Evolutionary conservation across 345 rosid species (phyloP).

Genomic region (Aegle marmelos): DNA sequence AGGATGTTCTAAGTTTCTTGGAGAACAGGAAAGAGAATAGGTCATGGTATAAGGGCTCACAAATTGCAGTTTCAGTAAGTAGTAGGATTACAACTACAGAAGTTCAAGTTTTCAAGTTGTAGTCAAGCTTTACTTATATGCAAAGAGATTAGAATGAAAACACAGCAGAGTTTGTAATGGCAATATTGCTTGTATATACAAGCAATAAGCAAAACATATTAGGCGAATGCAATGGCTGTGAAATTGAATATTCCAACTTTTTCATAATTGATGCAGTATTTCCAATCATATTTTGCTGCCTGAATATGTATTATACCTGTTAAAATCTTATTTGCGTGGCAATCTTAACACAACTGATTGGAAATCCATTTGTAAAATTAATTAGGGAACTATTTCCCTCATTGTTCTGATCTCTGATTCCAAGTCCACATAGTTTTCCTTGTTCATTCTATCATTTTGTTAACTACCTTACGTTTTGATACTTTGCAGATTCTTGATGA

Average conservation of each 20-base stretch:
- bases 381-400: neutral
- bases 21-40: slow-evolving; percentile 93
- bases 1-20: slow-evolving; percentile 88
- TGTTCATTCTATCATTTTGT: neutral
- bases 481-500: slow-evolving; percentile 79
- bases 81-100: slow-evolving; percentile 1
- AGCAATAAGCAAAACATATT: neutral
- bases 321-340: neutral
- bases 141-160: neutral
- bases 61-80: slow-evolving; percentile 82
- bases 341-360: neutral
- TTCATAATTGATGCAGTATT: neutral
- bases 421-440: neutral
- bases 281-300: neutral
- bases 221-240: neutral
- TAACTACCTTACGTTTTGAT: neutral
- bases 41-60: slow-evolving; percentile 94
- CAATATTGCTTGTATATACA: neutral
- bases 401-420: too few species aligned
- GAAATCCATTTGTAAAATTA: neutral
- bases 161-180: neutral
- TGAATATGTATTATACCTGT: neutral
- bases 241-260: neutral
- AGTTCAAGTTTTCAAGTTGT: neutral
- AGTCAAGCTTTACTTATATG: neutral